phyloP scores from a whole-genome alignment of 2,329 filamentous ascomycete species.

The Phialophora chinensis region DNA sequence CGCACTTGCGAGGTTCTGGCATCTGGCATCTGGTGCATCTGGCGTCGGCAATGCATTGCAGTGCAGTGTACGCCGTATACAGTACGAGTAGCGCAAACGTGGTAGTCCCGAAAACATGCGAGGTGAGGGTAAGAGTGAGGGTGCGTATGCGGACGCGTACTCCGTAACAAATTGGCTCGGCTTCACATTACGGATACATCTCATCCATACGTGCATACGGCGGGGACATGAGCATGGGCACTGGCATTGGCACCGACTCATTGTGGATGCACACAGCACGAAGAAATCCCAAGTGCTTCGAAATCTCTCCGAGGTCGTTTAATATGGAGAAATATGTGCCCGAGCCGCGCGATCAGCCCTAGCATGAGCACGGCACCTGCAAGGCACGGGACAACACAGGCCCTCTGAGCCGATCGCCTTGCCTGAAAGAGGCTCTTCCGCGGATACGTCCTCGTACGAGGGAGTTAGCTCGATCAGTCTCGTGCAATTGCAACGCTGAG shows the following conservation, averaged over 20 bases:
- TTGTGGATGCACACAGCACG: too few species aligned
- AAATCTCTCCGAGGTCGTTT: slow-evolving; percentile 8
- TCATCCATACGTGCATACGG: neutral
- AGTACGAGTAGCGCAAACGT: neutral
- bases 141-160: neutral
- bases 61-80: neutral
- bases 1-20: neutral
- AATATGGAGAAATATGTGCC: slow-evolving; percentile 4
- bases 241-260: too few species aligned
- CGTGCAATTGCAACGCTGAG: too few species aligned
- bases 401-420: neutral
- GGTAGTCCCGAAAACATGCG: neutral
- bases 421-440: slow-evolving; percentile 7
- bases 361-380: neutral
- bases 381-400: slow-evolving; percentile 19
- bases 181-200: neutral
- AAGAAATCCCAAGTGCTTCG: neutral
- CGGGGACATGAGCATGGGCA: too few species aligned
- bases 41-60: too few species aligned
- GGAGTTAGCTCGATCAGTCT: too few species aligned
- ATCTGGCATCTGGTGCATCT: neutral
- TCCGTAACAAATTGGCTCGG: neutral
- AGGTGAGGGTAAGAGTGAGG: neutral
- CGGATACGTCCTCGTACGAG: neutral
- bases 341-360: neutral